A percentile compares a stretch with the other conserved stretches of the same genome.
Conservation (phyloP, 371 early-diverging fungal genomes). For the Blastocladiella emersonii region DNA sequence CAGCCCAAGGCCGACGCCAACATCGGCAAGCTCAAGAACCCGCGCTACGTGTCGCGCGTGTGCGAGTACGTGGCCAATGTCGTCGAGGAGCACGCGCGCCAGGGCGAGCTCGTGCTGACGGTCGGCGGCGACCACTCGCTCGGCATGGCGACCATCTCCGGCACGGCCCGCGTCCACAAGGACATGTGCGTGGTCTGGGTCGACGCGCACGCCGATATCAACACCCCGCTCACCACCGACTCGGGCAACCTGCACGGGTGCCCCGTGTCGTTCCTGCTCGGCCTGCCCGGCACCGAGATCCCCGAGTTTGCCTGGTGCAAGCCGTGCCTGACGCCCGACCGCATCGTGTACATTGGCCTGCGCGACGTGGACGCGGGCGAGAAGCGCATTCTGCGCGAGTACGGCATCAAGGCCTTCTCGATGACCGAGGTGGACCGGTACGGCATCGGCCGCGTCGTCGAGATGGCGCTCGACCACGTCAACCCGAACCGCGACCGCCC, state of each 20-base stretch:
- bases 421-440: slow-evolving; percentile 94
- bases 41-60: slow-evolving; percentile 66
- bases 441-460: slow-evolving; percentile 88
- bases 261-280: slow-evolving; percentile 80
- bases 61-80: slow-evolving; percentile 48
- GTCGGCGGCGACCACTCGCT: slow-evolving; percentile 94
- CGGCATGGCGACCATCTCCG: slow-evolving; percentile 80
- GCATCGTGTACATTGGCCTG: slow-evolving; percentile 88
- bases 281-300: slow-evolving; percentile 46
- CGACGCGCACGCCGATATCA: slow-evolving; percentile 95
- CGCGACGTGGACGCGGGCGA: slow-evolving; percentile 85
- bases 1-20: slow-evolving; percentile 50
- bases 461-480: slow-evolving; percentile 84
- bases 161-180: slow-evolving; percentile 59
- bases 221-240: slow-evolving; percentile 74
- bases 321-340: slow-evolving; percentile 54
- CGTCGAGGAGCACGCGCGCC: slow-evolving; percentile 43
- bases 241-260: slow-evolving; percentile 94
- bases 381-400: slow-evolving; percentile 59
- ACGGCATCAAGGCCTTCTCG: slow-evolving; percentile 78
- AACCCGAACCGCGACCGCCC: slow-evolving; percentile 64
- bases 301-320: slow-evolving; percentile 71
- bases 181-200: slow-evolving; percentile 90
- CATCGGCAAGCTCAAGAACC: slow-evolving; percentile 66
- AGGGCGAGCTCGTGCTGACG: slow-evolving; percentile 71